Evolutionary conservation across 306 rosid species (phyloP).

Genomic region (Gleditsia sinensis): DNA sequence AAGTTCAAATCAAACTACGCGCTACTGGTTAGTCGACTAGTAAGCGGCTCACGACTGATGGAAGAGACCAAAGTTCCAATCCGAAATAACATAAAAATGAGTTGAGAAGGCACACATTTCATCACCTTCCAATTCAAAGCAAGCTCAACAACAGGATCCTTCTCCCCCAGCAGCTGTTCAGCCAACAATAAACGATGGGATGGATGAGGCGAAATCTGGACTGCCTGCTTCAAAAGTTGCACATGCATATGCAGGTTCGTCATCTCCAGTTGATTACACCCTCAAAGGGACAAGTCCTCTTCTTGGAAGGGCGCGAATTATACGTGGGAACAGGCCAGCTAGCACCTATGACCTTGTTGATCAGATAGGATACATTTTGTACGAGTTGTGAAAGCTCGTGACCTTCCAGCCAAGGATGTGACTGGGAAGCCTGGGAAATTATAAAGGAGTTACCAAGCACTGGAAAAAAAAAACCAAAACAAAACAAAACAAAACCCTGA

Average conservation of each 20-base stretch:
- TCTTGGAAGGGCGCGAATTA: conserved; percentile 84
- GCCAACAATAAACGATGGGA: too few relatives aligned
- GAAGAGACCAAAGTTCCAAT: too few relatives aligned
- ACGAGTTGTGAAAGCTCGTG: conserved; percentile 83
- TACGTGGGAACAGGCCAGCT: conserved; percentile 44
- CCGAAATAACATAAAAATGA: too few relatives aligned
- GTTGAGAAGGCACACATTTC: conserved; percentile 62
- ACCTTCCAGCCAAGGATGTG: conserved; percentile 68
- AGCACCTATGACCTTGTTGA: conserved; percentile 87
- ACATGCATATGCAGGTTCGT: too few relatives aligned
- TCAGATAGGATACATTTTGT: conserved; percentile 76
- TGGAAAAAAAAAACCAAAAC: too few relatives aligned
- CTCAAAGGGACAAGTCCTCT: conserved; percentile 84
- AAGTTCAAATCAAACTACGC: too few relatives aligned
- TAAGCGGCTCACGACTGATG: too few relatives aligned
- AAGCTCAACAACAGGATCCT: conserved; percentile 39
- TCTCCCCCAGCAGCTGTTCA: conserved; percentile 37
- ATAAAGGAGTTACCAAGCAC: conserved; percentile 68
- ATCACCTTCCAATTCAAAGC: conserved; percentile 50
- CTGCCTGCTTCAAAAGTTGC: too few relatives aligned
- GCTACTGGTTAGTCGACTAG: too few relatives aligned
- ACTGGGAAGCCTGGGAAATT: conserved; percentile 87
- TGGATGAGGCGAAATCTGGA: too few relatives aligned
- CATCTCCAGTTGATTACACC: conserved; percentile 60
- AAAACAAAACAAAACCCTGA: conserved; percentile 78